Conservation (phyloP, 306 rosid species). For the Casuarina cunninghamiana region DNA sequence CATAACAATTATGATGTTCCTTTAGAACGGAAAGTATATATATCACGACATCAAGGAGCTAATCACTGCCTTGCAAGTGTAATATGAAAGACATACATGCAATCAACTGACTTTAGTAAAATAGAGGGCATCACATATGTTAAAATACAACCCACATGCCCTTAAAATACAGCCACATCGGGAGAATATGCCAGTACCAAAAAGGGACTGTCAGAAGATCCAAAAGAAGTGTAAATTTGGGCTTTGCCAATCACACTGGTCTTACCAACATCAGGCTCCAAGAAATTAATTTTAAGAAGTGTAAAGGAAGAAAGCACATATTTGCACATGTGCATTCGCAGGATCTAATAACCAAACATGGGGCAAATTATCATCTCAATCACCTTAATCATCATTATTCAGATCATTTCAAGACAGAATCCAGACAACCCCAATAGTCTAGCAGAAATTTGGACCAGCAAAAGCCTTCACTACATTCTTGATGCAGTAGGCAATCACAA, state of each 20-base stretch:
- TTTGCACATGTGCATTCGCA: not conserved
- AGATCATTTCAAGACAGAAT: not conserved
- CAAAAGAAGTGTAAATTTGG: not conserved
- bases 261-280: not conserved
- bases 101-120: not conserved
- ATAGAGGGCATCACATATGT: not conserved
- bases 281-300: not conserved
- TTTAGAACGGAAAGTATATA: not conserved
- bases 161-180: not conserved
- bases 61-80: not conserved
- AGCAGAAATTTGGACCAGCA: slow-evolving; percentile 6
- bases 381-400: not conserved
- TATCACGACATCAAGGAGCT: not conserved
- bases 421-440: not conserved
- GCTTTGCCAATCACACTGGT: not conserved
- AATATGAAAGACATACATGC: not conserved
- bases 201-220: not conserved
- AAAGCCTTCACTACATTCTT: slow-evolving; percentile 6
- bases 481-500: not conserved
- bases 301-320: not conserved
- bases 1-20: not conserved
- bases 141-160: not conserved
- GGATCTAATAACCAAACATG: not conserved
- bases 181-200: not conserved
- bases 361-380: not conserved